phyloP scores from a whole-genome alignment of 2,329 filamentous ascomycete species.

The Fusarium sp. region DNA sequence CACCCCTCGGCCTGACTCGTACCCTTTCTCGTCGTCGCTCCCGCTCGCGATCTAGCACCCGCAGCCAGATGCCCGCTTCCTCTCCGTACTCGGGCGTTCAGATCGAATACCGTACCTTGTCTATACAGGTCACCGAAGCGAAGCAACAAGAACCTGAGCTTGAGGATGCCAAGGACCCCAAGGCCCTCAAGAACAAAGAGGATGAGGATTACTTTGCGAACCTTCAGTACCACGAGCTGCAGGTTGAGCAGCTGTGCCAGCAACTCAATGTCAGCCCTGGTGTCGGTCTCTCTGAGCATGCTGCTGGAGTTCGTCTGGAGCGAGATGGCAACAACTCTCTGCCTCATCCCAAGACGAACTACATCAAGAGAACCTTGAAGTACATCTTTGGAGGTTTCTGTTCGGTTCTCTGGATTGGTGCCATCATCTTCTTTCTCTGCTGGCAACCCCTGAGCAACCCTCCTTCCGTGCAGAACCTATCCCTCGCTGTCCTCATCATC shows the following conservation, averaged over 20 bases:
- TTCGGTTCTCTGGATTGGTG: constrained; percentile 59
- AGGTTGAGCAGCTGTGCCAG: constrained; percentile 51
- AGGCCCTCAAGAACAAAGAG: constrained; percentile 46
- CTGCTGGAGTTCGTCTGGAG: constrained; percentile 49
- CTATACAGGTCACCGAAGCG: constrained; percentile 55
- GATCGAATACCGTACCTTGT: constrained; percentile 56
- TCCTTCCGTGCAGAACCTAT: constrained; percentile 57
- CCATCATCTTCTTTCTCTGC: constrained; percentile 61
- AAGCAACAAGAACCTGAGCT: constrained; percentile 42
- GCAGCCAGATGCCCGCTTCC: constrained; percentile 44
- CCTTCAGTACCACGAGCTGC: constrained; percentile 53
- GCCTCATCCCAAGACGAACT: constrained; percentile 56
- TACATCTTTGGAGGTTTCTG: constrained; percentile 63
- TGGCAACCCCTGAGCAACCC: constrained; percentile 60
- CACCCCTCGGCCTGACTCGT: constrained; percentile 19
- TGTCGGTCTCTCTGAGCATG: constrained; percentile 51
- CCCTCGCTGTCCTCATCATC: constrained; percentile 59
- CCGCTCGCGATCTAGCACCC: constrained; percentile 33
- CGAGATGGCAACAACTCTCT: constrained; percentile 57
- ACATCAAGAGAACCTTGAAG: constrained; percentile 53
- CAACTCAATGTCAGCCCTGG: constrained; percentile 52
- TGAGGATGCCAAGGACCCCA: constrained; percentile 32
- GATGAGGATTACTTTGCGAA: constrained; percentile 59
- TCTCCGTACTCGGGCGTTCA: constrained; percentile 52
- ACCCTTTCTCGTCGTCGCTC: constrained; percentile 37